Conservation (phyloP, 176 grass and related monocot genomes). For the Themeda triandra region DNA sequence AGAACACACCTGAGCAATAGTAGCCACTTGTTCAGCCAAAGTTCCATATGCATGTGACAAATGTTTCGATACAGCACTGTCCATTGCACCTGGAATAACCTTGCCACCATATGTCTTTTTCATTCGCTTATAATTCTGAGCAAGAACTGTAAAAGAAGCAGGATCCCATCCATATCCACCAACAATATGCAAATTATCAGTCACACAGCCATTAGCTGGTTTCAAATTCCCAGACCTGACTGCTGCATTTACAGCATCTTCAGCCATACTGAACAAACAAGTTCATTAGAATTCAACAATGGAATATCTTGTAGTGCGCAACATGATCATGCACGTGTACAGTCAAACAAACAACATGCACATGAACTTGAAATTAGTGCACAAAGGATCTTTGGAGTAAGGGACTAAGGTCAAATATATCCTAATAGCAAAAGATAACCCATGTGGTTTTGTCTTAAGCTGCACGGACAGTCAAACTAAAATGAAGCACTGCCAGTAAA, state of each 20-base stretch:
- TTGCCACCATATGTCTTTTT: conserved; percentile 78
- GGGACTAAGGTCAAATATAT: not conserved
- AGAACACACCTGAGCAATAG: conserved; percentile 76
- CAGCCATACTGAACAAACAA: conserved; percentile 76
- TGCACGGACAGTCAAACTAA: not conserved
- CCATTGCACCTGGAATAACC: conserved; percentile 91
- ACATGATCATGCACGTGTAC: not conserved
- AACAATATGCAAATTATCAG: conserved; percentile 70
- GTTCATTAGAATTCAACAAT: conserved; percentile 22
- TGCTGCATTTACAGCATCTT: conserved; percentile 85
- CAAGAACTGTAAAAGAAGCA: conserved; percentile 73
- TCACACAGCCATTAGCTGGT: conserved; percentile 76
- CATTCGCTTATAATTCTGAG: conserved; percentile 82
- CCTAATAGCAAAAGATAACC: not conserved
- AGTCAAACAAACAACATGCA: not conserved
- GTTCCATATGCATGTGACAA: conserved; percentile 90
- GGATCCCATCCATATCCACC: conserved; percentile 90
- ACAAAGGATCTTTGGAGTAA: not conserved
- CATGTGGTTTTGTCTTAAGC: not conserved
- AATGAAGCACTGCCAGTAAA: not conserved
- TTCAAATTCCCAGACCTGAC: conserved; percentile 82
- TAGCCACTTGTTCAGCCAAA: conserved; percentile 73
- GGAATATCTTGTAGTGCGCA: not conserved
- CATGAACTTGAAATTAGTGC: not conserved
- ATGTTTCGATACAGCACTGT: conserved; percentile 83